phyloP scores from a whole-genome alignment of 2,329 filamentous ascomycete genomes.

The Trichophyton simii region DNA sequence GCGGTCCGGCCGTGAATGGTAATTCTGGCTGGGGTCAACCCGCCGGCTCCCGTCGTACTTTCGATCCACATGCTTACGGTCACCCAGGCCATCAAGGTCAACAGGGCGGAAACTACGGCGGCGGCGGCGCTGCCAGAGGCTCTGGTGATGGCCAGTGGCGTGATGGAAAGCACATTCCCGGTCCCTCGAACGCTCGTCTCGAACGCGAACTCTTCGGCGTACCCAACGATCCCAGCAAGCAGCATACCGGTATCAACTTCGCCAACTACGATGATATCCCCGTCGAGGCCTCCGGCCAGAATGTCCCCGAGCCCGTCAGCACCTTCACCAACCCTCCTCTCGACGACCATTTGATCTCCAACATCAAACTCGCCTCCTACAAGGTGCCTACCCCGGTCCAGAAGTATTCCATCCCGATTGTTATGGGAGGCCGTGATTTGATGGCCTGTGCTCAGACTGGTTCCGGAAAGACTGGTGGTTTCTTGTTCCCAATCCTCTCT shows the following conservation, averaged over 20 bases:
- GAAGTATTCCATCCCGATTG: slow-evolving; percentile 98
- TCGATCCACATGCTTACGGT: slow-evolving; percentile 51
- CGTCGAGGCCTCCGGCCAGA: slow-evolving; percentile 86
- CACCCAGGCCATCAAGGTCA: slow-evolving; percentile 36
- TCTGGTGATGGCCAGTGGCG: slow-evolving; percentile 94
- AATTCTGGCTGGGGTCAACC: slow-evolving; percentile 27
- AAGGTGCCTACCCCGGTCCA: slow-evolving; percentile 93
- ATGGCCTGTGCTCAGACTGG: slow-evolving; percentile 99
- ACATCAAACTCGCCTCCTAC: slow-evolving; percentile 91
- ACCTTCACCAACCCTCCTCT: slow-evolving; percentile 89
- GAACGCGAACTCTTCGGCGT: slow-evolving; percentile 94
- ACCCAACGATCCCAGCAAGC: slow-evolving; percentile 82
- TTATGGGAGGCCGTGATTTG: slow-evolving; percentile 92
- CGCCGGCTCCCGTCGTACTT: slow-evolving; percentile 32
- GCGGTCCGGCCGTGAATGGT: slow-evolving; percentile 26
- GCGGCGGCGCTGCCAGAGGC: slow-evolving; percentile 49
- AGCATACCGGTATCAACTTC: slow-evolving; percentile 98
- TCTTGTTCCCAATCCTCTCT: slow-evolving; percentile 97
- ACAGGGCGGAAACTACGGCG: slow-evolving; percentile 32
- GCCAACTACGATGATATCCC: slow-evolving; percentile 99
- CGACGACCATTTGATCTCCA: slow-evolving; percentile 81
- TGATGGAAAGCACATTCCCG: slow-evolving; percentile 90
- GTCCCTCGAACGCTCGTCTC: slow-evolving; percentile 72
- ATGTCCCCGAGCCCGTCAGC: slow-evolving; percentile 83
- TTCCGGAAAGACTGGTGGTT: slow-evolving; percentile 99